Percentiles rank a stretch among this genome's conserved stretches.
These are phyloP conservation scores for Aspergillus sp. DNA, from an alignment of 2,329 filamentous ascomycete genomes.

Conservation along the genomic window DNA sequence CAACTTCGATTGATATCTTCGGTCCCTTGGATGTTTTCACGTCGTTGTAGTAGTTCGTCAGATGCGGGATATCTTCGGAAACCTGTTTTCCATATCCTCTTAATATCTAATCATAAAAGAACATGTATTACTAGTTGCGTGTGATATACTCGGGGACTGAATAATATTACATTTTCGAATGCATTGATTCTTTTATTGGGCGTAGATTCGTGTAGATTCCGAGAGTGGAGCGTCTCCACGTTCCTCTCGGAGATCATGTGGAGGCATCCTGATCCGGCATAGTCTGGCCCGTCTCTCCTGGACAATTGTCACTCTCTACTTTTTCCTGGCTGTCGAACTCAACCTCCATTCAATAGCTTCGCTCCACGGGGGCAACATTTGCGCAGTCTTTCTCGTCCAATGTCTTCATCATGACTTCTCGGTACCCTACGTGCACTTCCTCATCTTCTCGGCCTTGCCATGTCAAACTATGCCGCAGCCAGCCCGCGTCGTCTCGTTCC, in stretches of 20 bases:
- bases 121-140: neutral
- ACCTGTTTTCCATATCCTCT: neutral
- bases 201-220: neutral
- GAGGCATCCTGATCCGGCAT: neutral
- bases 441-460: slow-evolving; percentile 3
- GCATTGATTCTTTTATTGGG: neutral
- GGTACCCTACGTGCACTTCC: slow-evolving; percentile 5
- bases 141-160: neutral
- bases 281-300: neutral
- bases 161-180: neutral
- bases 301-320: no score
- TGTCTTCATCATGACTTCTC: slow-evolving; percentile 3
- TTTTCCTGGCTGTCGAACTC: neutral
- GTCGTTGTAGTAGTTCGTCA: neutral
- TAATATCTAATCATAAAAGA: neutral
- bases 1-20: neutral
- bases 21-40: neutral
- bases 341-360: slow-evolving; percentile 5
- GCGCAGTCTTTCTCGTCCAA: slow-evolving; percentile 8
- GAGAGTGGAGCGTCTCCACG: neutral
- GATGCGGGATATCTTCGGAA: neutral
- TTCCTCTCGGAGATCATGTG: neutral
- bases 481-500: neutral
- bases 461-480: slow-evolving; percentile 2
- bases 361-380: slow-evolving; percentile 7